Evolutionary conservation across 805 yeast genomes (phyloP), one percentile per base, ranked within the genome.

Genomic region (Monosporozyma aquatica): DNA sequence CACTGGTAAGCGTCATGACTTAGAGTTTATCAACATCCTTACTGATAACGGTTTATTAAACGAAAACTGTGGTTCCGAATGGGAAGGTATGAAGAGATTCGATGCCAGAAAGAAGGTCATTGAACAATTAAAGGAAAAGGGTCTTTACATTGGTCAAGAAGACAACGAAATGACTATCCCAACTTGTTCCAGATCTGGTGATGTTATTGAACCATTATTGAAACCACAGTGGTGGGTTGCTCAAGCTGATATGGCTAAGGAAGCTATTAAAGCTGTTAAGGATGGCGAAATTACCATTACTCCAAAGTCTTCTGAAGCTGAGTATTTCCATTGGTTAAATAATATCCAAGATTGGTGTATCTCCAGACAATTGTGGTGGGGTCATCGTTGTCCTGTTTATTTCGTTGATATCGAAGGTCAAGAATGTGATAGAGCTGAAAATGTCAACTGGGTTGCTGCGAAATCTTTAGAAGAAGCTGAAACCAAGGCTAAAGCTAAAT

Each of bases 211-310:
- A 71, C 98, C 98, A 42, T 71, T 86, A 59, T 74, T 92, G 69
- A 92, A 92, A 70, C 98, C 98, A 47, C 98, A 92, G 71, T 92
- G 98, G 98, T 92, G 97, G 97, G 97, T 92, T 51, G 70, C 85
- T 47, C 96, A 89, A 69, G 74, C 73, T 56, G 84, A 80, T 44
- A 84, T 87, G 84, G 98, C 97, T 41, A 70, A 73, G 50, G 87
- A 75, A 46, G 96, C 95, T 44, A 79, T 89, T 53, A 72, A 77
- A 42, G 97, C 87, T 42, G 96, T 90, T 46, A 78, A 76, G 65
- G 71, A 72, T 28, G 97, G 97, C 51, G 77, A 78, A 41, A 75
- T 90, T 56, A 76, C 77, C 43, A 86, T 92, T 57, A 69, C 80
- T 42, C 98, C 98, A 53, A 82, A 83, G 66, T 70, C 89, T 17